phyloP scores from a whole-genome alignment of 2,329 filamentous ascomycete species.

The Fusarium vanettenii region DNA sequence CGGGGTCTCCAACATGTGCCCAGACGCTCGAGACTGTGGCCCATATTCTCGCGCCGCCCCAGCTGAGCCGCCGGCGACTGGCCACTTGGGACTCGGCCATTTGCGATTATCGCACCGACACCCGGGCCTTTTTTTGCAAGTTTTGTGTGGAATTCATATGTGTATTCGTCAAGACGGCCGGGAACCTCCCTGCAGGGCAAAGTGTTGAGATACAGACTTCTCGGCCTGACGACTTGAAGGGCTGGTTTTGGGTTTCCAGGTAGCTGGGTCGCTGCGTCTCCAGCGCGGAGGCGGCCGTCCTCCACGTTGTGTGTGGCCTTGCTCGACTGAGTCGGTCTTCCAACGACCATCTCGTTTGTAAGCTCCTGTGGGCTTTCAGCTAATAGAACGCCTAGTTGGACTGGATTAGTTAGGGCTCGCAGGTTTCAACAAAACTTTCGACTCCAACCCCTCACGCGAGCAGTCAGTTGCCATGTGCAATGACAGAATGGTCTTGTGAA shows the following conservation, averaged over 20 bases:
- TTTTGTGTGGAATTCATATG: not conserved
- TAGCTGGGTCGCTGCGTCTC: not conserved
- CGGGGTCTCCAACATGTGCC: not conserved
- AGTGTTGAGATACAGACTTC: not conserved
- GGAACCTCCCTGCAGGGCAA: not conserved
- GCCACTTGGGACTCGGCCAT: constrained; percentile 18
- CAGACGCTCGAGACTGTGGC: constrained; percentile 19
- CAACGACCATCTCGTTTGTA: not conserved
- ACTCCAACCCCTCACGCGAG: not conserved
- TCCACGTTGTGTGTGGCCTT: not conserved
- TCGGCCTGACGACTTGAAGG: not conserved
- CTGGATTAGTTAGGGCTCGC: not conserved
- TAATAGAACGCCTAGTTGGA: not conserved
- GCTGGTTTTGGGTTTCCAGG: not conserved
- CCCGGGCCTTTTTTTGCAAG: not conserved
- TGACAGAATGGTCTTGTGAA: not conserved
- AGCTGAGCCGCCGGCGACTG: constrained; percentile 2
- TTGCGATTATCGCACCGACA: constrained; percentile 1
- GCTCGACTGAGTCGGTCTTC: not conserved
- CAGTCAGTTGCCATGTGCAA: not conserved
- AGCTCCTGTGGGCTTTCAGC: not conserved
- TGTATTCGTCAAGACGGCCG: not conserved
- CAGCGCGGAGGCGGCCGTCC: not conserved
- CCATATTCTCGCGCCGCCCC: not conserved
- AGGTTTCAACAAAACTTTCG: not conserved